Evolutionary conservation across 805 yeast genomes (phyloP), one percentile per base, ranked within the genome.

Genomic region (Ogataea siamensis): DNA sequence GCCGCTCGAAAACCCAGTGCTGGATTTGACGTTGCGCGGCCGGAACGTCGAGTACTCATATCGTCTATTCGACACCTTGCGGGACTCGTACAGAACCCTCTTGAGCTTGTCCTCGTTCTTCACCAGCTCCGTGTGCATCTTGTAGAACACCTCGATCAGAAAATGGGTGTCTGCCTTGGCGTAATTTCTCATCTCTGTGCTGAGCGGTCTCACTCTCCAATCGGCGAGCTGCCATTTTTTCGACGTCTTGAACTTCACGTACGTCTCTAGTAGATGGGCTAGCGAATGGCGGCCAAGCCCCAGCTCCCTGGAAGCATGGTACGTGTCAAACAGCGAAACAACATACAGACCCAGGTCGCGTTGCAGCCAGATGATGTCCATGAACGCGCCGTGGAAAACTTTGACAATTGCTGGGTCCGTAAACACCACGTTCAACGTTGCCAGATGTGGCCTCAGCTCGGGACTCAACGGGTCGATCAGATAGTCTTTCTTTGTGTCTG

Each of bases 291-390:
- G 82, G 5, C 94, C 87, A 42, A 88, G 73, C 0, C 85, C 85
- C n/a, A 93, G 66, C 11, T 75, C 77, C 45, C 76, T 78, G 0
- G 96, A 78, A 0, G 99, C 99, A 63, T 83, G 89, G 58, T 74
- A 91, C 0, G 99, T 93, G 61, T 93, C 99, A 59, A 93, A 91
- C 19, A 93, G 62, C 29, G 89, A 74, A 5, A 93, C 99, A 5
- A 93, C 66, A 53, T 93, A 93, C 7, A 93, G 61, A 0, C 99
- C 99, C 39, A 93, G 70, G 56, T 93, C 99, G 47, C 98, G 71
- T 65, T 93, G 99, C 23, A 93, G 68, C 99, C 99, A 93, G 30
- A 87, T 80, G 4, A 93, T 84, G 68, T 93, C 99, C 95, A 87
- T 88, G 50, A 78, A 81, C 0, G 99, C 96, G 44, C 99, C 99